Conservation (phyloP, 768 basidiomycete genomes). For the Lactarius hatsudake region DNA sequence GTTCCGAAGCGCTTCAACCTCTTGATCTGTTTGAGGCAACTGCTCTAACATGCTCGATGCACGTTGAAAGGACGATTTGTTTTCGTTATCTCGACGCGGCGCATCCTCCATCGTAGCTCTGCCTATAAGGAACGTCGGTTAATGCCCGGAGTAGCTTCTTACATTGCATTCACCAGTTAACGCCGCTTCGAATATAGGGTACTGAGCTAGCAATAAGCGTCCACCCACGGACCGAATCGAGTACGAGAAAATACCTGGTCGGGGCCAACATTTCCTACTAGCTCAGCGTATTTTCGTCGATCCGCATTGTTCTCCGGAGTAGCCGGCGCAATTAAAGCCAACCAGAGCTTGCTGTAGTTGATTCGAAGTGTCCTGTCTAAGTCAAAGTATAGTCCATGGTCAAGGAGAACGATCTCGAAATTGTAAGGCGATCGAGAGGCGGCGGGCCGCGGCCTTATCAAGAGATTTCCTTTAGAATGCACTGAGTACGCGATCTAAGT, state of each 20-base stretch:
- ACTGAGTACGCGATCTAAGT: conserved; percentile 5
- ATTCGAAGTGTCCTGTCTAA: conserved; percentile 74
- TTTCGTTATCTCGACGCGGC: conserved; percentile 40
- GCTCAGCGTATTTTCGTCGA: conserved; percentile 80
- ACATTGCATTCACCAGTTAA: conserved; percentile 58
- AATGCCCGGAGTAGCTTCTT: background rate
- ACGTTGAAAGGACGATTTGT: conserved; percentile 46
- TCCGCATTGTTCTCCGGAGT: conserved; percentile 62
- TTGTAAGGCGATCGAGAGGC: conserved; percentile 80
- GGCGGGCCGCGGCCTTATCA: conserved; percentile 73
- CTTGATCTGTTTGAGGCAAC: conserved; percentile 65
- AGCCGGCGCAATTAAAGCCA: conserved; percentile 76
- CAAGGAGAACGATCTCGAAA: conserved; percentile 93
- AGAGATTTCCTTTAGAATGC: conserved; percentile 64
- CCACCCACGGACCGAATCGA: background rate
- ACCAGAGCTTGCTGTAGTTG: conserved; percentile 87
- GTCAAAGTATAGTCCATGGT: conserved; percentile 94
- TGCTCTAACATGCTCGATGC: conserved; percentile 77
- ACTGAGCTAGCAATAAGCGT: conserved; percentile 44
- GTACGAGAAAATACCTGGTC: conserved; percentile 59
- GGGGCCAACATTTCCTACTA: conserved; percentile 87
- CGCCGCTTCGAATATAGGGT: conserved; percentile 92
- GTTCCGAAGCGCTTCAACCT: conserved; percentile 76
- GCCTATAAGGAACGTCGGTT: conserved; percentile 34
- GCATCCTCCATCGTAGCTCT: conserved; percentile 71